These are phyloP conservation scores for Debaryomyces fabryi DNA, from an alignment of 1,139 yeast species.

Conservation along the genomic window DNA sequence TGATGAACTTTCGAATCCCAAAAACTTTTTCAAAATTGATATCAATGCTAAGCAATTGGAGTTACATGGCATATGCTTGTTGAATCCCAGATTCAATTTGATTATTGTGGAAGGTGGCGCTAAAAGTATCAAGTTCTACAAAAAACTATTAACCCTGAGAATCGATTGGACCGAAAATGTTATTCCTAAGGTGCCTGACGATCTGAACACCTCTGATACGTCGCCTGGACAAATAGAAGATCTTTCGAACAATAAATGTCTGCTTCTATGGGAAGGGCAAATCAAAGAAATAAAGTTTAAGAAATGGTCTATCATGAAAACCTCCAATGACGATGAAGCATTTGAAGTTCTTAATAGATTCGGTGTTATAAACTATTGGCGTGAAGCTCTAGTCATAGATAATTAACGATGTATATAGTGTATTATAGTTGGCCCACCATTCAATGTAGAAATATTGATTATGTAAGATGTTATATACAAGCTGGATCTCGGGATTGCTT, in stretches of 20 bases:
- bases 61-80: slow-evolving; percentile 59
- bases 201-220: neutral
- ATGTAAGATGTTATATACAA: neutral
- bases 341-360: slow-evolving; percentile 52
- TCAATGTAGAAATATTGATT: neutral
- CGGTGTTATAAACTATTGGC: slow-evolving; percentile 64
- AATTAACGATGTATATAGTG: neutral
- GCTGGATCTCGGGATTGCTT: slow-evolving; percentile 8
- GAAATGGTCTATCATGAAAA: slow-evolving; percentile 61
- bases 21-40: slow-evolving; percentile 73
- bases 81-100: slow-evolving; percentile 51
- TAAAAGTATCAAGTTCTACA: slow-evolving; percentile 61
- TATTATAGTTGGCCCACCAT: neutral
- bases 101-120: slow-evolving; percentile 76
- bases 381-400: slow-evolving; percentile 36
- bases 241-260: slow-evolving; percentile 52
- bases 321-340: slow-evolving; percentile 58
- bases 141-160: slow-evolving; percentile 60
- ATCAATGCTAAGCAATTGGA: slow-evolving; percentile 75
- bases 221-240: slow-evolving; percentile 29
- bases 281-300: slow-evolving; percentile 54
- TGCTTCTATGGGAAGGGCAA: slow-evolving; percentile 77
- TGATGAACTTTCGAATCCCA: slow-evolving; percentile 57
- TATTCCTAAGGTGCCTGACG: slow-evolving; percentile 24
- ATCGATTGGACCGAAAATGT: slow-evolving; percentile 69